A percentile compares a stretch with the other conserved stretches of the same genome.
These are phyloP conservation scores for Aspergillus nidulans DNA, from an alignment of 495 filamentous ascomycete genomes.

Conservation along the genomic window DNA sequence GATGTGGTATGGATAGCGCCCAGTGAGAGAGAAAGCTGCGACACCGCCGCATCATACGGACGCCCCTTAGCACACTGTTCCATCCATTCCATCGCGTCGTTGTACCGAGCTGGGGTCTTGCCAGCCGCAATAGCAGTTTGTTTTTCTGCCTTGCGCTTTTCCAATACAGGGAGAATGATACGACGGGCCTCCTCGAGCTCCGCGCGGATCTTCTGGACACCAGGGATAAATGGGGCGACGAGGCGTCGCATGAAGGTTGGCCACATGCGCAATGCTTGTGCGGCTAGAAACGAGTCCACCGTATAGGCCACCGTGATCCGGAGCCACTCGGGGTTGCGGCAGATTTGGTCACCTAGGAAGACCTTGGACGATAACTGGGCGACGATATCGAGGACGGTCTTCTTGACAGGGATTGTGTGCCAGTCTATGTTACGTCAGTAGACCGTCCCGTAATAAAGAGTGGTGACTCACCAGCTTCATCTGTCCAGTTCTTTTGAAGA, in stretches of 20 bases:
- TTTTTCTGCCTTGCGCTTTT: neutral
- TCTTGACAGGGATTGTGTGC: neutral
- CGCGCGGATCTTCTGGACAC: conserved; percentile 13
- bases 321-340: conserved; percentile 49
- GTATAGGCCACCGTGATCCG: conserved; percentile 48
- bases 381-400: conserved; percentile 30
- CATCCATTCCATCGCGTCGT: conserved; percentile 25
- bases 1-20: conserved; percentile 30
- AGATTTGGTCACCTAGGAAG: conserved; percentile 47
- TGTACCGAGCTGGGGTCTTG: neutral
- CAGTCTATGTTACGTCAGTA: neutral
- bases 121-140: neutral
- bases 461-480: conserved; percentile 7
- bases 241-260: conserved; percentile 23
- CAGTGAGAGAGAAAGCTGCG: conserved; percentile 22
- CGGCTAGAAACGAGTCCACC: conserved; percentile 30
- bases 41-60: conserved; percentile 13
- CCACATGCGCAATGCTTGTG: conserved; percentile 14
- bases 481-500: conserved; percentile 11
- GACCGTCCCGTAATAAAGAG: neutral
- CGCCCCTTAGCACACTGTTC: conserved; percentile 16
- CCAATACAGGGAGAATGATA: conserved; percentile 22
- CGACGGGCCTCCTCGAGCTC: conserved; percentile 15
- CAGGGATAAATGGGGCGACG: conserved; percentile 18
- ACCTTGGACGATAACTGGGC: conserved; percentile 48